These are phyloP conservation scores for Suillus hirtellus DNA, from an alignment of 768 basidiomycete genomes.

Conservation along the genomic window DNA sequence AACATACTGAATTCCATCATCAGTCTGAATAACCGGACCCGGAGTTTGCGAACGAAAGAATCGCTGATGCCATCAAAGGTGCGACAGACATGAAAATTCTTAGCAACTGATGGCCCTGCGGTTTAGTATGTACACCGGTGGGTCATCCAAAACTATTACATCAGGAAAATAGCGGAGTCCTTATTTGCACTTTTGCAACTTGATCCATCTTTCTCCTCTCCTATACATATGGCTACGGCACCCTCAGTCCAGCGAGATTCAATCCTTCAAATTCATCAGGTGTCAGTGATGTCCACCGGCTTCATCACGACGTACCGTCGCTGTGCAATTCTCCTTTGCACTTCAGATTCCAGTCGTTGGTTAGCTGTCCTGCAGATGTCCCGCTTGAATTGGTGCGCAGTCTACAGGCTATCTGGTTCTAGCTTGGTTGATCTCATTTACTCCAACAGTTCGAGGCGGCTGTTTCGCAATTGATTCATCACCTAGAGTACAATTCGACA, in stretches of 20 bases:
- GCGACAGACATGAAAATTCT: too few relatives aligned
- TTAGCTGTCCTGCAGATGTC: conserved; percentile 44
- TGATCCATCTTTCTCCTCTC: background rate
- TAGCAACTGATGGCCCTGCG: too few relatives aligned
- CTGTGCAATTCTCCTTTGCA: background rate
- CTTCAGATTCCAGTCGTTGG: conserved; percentile 28
- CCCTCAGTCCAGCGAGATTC: conserved; percentile 23
- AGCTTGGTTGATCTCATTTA: background rate
- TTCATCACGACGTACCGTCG: background rate
- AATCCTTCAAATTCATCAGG: conserved; percentile 15
- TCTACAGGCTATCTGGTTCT: background rate
- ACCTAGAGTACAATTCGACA: conserved; percentile 89
- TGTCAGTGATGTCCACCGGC: background rate
- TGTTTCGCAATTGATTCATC: conserved; percentile 70
- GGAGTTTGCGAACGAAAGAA: too few relatives aligned
- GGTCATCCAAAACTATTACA: background rate
- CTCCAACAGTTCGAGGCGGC: conserved; percentile 67
- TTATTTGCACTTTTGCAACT: background rate
- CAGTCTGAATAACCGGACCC: too few relatives aligned
- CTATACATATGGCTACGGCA: conserved; percentile 29
- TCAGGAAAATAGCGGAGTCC: background rate
- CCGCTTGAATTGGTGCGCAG: conserved; percentile 40
- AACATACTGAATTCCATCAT: too few relatives aligned
- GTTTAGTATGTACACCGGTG: too few relatives aligned
- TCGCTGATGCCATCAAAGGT: too few relatives aligned